Base-by-base conservation (phyloP, 768 basidiomycete genomes). In the Saitozyma podzolica region DNA sequence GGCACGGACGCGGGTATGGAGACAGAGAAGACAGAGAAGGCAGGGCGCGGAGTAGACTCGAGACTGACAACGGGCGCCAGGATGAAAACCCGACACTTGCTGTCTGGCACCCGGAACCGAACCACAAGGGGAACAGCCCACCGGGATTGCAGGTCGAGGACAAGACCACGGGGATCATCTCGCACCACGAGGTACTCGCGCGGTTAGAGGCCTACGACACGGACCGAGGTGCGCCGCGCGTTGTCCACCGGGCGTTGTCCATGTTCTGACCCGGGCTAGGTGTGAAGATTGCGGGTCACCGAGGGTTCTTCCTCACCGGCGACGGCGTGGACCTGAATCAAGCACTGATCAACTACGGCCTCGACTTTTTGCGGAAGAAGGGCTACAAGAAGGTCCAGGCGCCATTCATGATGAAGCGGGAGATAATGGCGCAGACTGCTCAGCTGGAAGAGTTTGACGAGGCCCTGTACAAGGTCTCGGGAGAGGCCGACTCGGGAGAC, bases 391-490 rank as follows among this genome's bases (percentile, higher is more conserved):
- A 95, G 81, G 86, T 98, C 54, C 92, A 94, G 78, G 91, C 94
- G 3, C 96, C 96, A 0, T 99, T 96, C 83, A 88, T 99, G 84
- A 97, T 99, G 89, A 92, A 92, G 84, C 94, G 92, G 80, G 91
- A 94, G 20, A 85, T 90, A 72, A 99, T 99, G 96, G 87, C 86
- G 61, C 95, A 96, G 83, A 98, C 96, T 0, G 96, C 96, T 1
- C 96, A 99, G 77, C 86, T 99, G 19, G 91, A 92, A 69, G 92
- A 98, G 80, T 99, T 98, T 72, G 96, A 99, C 77, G 96, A 99
- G 80, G 94, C 96, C 73, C 83, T 99, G 14, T 99, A 98, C 86
- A 97, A 97, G 84, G 91, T 87, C 20, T n/a, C 13, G n/a, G 63
- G 63, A 29, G 59, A 60, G n/a, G 52, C 37, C 68, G 93, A 85